Percentiles rank a stretch among this genome's conserved stretches.
These are phyloP conservation scores for Solanum raphanifolium DNA, from an alignment of 257 asterid genomes.

Conservation along the genomic window DNA sequence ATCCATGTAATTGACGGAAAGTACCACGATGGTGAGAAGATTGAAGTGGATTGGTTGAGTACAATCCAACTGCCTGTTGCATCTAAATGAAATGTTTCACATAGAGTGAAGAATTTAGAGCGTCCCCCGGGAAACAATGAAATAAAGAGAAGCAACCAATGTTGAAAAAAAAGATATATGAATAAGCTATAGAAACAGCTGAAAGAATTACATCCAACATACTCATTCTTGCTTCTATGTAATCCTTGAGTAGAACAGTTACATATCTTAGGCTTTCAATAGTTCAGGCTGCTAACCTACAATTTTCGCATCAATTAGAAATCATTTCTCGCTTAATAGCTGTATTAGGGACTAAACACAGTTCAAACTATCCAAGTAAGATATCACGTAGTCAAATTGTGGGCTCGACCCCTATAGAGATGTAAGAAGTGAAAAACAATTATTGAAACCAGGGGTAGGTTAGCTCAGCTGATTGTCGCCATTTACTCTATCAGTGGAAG, in stretches of 20 bases:
- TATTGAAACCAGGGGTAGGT: constrained; percentile 8
- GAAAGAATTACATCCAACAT: background rate
- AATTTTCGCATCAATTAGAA: background rate
- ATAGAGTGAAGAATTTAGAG: background rate
- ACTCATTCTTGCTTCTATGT: background rate
- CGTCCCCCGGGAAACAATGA: background rate
- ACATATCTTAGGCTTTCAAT: constrained; percentile 23
- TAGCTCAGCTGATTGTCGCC: constrained; percentile 17
- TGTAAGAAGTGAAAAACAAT: background rate
- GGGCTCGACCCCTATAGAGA: background rate
- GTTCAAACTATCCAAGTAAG: background rate
- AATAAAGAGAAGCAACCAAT: background rate
- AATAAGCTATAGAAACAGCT: background rate
- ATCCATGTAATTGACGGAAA: background rate
- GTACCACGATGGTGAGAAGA: background rate
- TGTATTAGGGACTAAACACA: background rate
- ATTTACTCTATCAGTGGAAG: constrained; percentile 15
- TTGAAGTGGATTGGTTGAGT: background rate
- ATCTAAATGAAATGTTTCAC: background rate
- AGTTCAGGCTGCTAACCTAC: background rate
- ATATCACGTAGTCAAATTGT: background rate
- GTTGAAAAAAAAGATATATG: background rate
- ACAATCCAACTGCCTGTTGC: background rate
- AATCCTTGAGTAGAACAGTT: constrained; percentile 7
- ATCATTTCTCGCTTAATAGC: background rate